phyloP scores from a whole-genome alignment of 495 filamentous ascomycete species.

The Polyplosphaeria fusca region DNA sequence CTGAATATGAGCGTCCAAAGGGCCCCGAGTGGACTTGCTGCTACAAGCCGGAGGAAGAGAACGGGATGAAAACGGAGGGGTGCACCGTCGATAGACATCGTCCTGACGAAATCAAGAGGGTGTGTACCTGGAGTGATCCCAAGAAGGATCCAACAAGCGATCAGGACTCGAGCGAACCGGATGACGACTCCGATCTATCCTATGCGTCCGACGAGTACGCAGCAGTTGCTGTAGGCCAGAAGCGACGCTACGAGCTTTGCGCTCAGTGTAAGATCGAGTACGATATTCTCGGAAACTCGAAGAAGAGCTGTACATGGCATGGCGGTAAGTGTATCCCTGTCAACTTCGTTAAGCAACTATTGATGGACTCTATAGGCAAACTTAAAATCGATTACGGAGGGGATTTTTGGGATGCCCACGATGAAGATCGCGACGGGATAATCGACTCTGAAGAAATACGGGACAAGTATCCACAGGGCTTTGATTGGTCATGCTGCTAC shows the following conservation, averaged over 20 bases:
- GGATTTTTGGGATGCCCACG: not conserved
- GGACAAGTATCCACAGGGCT: not conserved
- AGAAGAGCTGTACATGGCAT: not conserved
- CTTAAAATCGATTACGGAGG: not conserved
- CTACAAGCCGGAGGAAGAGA: too few species aligned
- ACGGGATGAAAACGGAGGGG: not conserved
- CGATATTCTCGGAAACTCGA: not conserved
- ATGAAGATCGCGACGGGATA: not conserved
- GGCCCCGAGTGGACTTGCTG: not conserved
- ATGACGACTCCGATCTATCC: too few species aligned
- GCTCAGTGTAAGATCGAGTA: slow-evolving; percentile 2
- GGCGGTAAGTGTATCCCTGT: not conserved
- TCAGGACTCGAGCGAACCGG: too few species aligned
- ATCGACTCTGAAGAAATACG: not conserved
- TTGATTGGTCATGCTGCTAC: not conserved
- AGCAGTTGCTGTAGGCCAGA: too few species aligned
- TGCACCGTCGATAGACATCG: not conserved
- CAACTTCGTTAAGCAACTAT: not conserved
- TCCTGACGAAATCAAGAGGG: not conserved
- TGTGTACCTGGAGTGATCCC: too few species aligned
- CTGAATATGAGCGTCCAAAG: not conserved
- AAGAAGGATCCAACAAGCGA: too few species aligned
- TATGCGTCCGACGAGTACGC: too few species aligned
- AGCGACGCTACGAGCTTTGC: slow-evolving; percentile 2
- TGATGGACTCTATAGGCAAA: not conserved